These are phyloP conservation scores for Coleophoma crateriformis DNA, from an alignment of 2,329 filamentous ascomycete species.

Conservation along the genomic window DNA sequence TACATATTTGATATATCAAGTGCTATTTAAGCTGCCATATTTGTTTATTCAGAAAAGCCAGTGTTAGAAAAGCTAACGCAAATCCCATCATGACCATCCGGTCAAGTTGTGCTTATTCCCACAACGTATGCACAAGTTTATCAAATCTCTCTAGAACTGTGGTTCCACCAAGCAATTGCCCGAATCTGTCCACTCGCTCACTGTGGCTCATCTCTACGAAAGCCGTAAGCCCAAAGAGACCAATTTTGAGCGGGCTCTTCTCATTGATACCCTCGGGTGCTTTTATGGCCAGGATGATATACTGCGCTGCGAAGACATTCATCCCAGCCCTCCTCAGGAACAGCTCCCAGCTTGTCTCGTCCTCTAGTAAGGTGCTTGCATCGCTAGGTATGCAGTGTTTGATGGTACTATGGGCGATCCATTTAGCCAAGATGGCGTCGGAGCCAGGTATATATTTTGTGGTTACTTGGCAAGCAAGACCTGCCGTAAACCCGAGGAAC, in stretches of 20 bases:
- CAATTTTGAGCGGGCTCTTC: slow-evolving; percentile 10
- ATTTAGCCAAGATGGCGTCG: slow-evolving; percentile 42
- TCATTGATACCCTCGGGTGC: slow-evolving; percentile 18
- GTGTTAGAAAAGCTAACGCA: no score
- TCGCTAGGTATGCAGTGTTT: slow-evolving; percentile 20
- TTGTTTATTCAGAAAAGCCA: no score
- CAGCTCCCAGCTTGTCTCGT: slow-evolving; percentile 62
- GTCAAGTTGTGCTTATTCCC: slow-evolving; percentile 8
- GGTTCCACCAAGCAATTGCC: slow-evolving; percentile 44
- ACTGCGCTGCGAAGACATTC: slow-evolving; percentile 68
- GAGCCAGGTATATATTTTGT: slow-evolving; percentile 46
- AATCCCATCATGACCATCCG: neutral
- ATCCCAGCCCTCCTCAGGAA: slow-evolving; percentile 61
- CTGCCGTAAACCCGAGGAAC: slow-evolving; percentile 24
- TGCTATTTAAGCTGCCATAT: no score
- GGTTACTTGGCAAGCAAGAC: slow-evolving; percentile 31
- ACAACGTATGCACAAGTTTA: slow-evolving; percentile 39
- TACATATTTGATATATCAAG: no score
- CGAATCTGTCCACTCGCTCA: slow-evolving; percentile 45
- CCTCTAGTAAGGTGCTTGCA: slow-evolving; percentile 34
- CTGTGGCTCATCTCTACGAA: slow-evolving; percentile 52
- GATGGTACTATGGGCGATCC: slow-evolving; percentile 48
- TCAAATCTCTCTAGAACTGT: slow-evolving; percentile 47
- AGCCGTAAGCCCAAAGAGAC: slow-evolving; percentile 38
- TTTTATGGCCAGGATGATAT: slow-evolving; percentile 46